phyloP scores from a whole-genome alignment of 2,329 filamentous ascomycete genomes.

The Fusarium sp. region DNA sequence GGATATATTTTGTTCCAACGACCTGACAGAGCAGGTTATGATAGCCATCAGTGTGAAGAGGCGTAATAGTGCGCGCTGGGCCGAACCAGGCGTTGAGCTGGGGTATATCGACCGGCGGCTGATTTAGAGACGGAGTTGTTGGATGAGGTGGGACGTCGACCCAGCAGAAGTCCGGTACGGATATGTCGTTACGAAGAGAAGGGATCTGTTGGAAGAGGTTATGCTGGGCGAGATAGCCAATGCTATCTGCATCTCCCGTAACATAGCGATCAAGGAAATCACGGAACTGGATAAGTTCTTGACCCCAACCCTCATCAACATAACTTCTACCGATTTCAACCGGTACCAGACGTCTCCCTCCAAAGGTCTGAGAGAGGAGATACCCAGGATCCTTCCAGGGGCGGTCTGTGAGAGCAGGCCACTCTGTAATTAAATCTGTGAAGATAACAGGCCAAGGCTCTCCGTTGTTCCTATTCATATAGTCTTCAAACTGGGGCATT shows the following conservation, averaged over 20 bases:
- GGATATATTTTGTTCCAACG: constrained; percentile 90
- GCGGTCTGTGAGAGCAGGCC: constrained; percentile 77
- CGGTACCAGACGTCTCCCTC: constrained; percentile 81
- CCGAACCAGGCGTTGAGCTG: constrained; percentile 94
- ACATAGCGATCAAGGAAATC: constrained; percentile 75
- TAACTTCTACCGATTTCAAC: constrained; percentile 89
- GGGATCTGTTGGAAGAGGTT: constrained; percentile 87
- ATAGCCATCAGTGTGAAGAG: constrained; percentile 92
- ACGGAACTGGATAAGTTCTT: constrained; percentile 79
- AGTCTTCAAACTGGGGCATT: constrained; percentile 68
- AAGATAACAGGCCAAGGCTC: constrained; percentile 74
- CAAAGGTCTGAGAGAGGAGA: constrained; percentile 77
- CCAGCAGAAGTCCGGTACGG: constrained; percentile 86
- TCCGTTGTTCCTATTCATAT: constrained; percentile 59
- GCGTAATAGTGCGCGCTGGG: constrained; percentile 86
- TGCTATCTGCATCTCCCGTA: constrained; percentile 44
- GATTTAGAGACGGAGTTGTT: constrained; percentile 46
- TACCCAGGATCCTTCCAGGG: constrained; percentile 81
- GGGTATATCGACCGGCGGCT: constrained; percentile 63
- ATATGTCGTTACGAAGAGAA: constrained; percentile 76
- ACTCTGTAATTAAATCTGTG: constrained; percentile 67
- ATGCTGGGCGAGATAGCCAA: constrained; percentile 91
- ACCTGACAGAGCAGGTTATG: constrained; percentile 93
- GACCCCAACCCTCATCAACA: constrained; percentile 84
- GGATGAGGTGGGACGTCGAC: constrained; percentile 69